Conservation (phyloP, 441 rosid species). For the Aquilaria agallochum region DNA sequence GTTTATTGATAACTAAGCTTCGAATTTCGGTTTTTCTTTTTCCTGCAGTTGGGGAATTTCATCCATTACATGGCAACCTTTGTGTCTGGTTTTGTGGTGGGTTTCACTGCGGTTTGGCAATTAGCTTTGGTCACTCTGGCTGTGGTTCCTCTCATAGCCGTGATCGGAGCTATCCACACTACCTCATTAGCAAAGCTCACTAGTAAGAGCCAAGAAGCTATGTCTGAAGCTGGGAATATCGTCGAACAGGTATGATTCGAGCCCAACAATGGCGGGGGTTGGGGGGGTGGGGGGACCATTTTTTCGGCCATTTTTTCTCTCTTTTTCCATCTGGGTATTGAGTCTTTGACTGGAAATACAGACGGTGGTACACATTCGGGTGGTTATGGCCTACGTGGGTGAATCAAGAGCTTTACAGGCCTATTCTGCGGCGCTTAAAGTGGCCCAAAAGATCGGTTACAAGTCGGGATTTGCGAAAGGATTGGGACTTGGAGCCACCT, state of each 20-base stretch:
- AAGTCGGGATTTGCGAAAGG: slow-evolving; percentile 90
- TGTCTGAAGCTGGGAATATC: slow-evolving; percentile 90
- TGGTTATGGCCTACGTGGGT: slow-evolving; percentile 88
- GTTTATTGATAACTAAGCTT: too few species aligned
- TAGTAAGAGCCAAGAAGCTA: slow-evolving; percentile 79
- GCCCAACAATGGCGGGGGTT: too few species aligned
- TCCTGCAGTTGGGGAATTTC: slow-evolving; percentile 86
- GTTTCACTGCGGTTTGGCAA: slow-evolving; percentile 99
- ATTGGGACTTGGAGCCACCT: slow-evolving; percentile 97
- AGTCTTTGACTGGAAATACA: slow-evolving; percentile 32
- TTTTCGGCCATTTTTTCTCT: slow-evolving; percentile 16
- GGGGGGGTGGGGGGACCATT: neutral
- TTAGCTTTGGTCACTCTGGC: slow-evolving; percentile 92
- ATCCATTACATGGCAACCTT: slow-evolving; percentile 95
- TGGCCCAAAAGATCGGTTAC: slow-evolving; percentile 84
- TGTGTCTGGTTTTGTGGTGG: slow-evolving; percentile 97
- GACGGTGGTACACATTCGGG: slow-evolving; percentile 94
- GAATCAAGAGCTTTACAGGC: slow-evolving; percentile 87
- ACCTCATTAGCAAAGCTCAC: slow-evolving; percentile 78
- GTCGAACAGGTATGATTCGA: slow-evolving; percentile 77
- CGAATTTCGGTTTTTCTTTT: neutral
- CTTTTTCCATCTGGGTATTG: slow-evolving; percentile 10
- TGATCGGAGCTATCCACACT: slow-evolving; percentile 86
- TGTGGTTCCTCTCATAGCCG: slow-evolving; percentile 96
- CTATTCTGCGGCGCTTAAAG: slow-evolving; percentile 77